These are phyloP conservation scores for Closterium sp. DNA, from an alignment of 139 green algal genomes.

Conservation along the genomic window DNA sequence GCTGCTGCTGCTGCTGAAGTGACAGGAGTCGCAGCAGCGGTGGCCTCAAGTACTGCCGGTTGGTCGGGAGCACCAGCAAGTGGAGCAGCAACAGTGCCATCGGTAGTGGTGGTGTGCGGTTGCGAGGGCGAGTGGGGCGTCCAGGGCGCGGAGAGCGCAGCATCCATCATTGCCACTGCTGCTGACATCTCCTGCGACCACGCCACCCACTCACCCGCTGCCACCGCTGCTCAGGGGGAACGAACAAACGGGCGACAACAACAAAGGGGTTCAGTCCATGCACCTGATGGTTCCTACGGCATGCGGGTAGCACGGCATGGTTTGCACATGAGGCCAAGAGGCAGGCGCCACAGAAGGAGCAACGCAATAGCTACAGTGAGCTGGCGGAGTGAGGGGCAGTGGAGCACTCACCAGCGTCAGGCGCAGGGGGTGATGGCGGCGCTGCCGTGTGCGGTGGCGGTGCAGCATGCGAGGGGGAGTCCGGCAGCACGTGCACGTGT, in stretches of 20 bases:
- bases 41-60: neutral
- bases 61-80: neutral
- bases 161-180: neutral
- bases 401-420: neutral
- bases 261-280: neutral
- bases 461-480: neutral
- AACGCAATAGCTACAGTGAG: neutral
- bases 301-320: neutral
- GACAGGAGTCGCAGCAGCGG: neutral
- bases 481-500: neutral
- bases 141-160: neutral
- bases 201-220: neutral
- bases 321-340: neutral
- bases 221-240: neutral
- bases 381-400: neutral
- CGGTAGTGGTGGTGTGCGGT: neutral
- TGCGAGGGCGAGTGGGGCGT: neutral
- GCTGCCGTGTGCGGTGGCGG: neutral
- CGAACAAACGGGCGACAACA: neutral
- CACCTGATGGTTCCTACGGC: neutral
- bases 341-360: neutral
- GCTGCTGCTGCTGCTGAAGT: neutral
- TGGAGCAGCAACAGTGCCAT: neutral
- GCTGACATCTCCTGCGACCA: neutral
- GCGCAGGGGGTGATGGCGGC: neutral